Percentiles rank a stretch among this genome's conserved stretches.
Evolutionary conservation across 2,329 filamentous ascomycete genomes (phyloP).

Genomic region (Cytospora paraplurivora): DNA sequence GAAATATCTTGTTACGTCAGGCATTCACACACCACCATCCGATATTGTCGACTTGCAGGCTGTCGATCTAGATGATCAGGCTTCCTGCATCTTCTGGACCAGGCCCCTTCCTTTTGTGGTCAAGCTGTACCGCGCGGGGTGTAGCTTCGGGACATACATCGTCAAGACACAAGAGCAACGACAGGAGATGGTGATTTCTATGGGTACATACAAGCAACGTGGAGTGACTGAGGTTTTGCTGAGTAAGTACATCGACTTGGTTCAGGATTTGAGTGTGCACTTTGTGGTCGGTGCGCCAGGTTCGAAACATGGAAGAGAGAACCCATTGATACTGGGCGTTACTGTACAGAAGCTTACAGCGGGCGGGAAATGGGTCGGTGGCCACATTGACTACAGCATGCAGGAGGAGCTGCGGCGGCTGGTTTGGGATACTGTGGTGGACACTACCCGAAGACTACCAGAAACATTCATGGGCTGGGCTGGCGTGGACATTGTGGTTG

Average conservation of each 20-base stretch:
- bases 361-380: conserved; percentile 32
- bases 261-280: conserved; percentile 32
- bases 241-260: conserved; percentile 31
- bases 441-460: conserved; percentile 30
- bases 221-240: conserved; percentile 31
- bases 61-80: conserved; percentile 11
- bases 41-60: conserved; percentile 25
- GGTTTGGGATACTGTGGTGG: conserved; percentile 31
- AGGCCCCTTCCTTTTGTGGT: conserved; percentile 32
- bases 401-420: conserved; percentile 27
- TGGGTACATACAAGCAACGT: conserved; percentile 28
- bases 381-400: conserved; percentile 32
- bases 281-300: conserved; percentile 32
- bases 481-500: conserved; percentile 33
- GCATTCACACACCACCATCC: conserved; percentile 31
- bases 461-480: conserved; percentile 32
- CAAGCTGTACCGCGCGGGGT: conserved; percentile 33
- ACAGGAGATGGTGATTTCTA: conserved; percentile 16
- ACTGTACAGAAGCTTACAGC: conserved; percentile 32
- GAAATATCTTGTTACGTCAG: conserved; percentile 31
- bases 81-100: conserved; percentile 22
- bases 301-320: conserved; percentile 25
- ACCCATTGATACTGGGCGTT: conserved; percentile 32
- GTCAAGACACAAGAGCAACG: conserved; percentile 29
- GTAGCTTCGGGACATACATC: conserved; percentile 33